Evolutionary conservation across 306 rosid species (phyloP), one percentile per base, ranked within the genome.

Genomic region (Glycine soja): DNA sequence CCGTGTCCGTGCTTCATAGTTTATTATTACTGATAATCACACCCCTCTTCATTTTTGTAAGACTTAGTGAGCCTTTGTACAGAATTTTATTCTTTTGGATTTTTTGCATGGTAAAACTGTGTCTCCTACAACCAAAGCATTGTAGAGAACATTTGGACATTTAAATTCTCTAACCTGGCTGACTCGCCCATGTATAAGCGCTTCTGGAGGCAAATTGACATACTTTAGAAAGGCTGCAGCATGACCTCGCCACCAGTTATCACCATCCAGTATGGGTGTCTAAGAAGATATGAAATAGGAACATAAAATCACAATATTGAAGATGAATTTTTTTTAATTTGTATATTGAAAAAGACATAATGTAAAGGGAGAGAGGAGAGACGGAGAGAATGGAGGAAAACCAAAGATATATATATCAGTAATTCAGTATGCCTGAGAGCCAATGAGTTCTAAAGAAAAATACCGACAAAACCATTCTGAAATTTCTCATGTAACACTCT

Each of bases 181-280:
- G 78, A 94, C 93, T 81, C 97, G 89, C 70, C 98, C 98, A 69
- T 86, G 89, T 69, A 97, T 88, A 63, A 94, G 93, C 34, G 84
- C 94, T 59, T 90, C 91, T 42, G 98, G 93, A 52, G 97, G 86
- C 82, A 94, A 84, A 57, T 91, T 74, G 7, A 85, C 87, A 82
- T 92, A 89, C 84, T 88, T 91, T 53, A 94, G 82, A 87, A 92
- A 94, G 68, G 98, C 98, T 8, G 97, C 91, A 32, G 98, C 97
- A 88, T 94, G 97, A 64, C 98, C 98, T 79, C 98, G 89, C 97
- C 95, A 90, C 93, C 97, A 94, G 86, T 94, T 94, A 91, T 94
- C 98, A 69, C 98, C 98, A 52, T 85, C 89, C 87, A 94, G 85
- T 80, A 74, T 76, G 12, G 98, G 98, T 75, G 89, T 78, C 98